These are phyloP conservation scores for Aspergillus fijiensis DNA, from an alignment of 2,329 filamentous ascomycete species.

Conservation along the genomic window DNA sequence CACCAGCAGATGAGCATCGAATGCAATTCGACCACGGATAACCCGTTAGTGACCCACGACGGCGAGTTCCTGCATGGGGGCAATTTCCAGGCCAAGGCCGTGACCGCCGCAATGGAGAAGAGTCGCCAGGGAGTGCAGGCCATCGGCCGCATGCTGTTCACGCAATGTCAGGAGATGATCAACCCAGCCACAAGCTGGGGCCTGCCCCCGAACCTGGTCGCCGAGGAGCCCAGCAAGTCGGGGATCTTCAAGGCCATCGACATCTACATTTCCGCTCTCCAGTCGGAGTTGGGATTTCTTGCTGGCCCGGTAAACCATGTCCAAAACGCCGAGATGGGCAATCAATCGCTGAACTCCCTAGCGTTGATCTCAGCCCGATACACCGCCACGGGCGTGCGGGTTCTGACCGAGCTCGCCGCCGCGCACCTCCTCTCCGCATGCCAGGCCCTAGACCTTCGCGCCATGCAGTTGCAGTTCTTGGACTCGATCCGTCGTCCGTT, in stretches of 20 bases:
- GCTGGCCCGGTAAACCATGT: slow-evolving; percentile 2
- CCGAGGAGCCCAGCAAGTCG: slow-evolving; percentile 1
- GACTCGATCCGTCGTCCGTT: background rate
- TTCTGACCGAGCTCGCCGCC: background rate
- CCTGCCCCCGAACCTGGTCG: slow-evolving; percentile 60
- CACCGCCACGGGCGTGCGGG: background rate
- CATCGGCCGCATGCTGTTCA: slow-evolving; percentile 61
- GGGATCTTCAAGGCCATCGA: slow-evolving; percentile 4
- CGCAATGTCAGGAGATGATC: slow-evolving; percentile 62
- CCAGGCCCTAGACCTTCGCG: slow-evolving; percentile 6
- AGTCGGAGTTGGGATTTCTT: slow-evolving; percentile 3
- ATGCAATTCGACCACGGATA: slow-evolving; percentile 2
- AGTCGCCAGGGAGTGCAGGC: slow-evolving; percentile 49
- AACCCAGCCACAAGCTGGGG: slow-evolving; percentile 58
- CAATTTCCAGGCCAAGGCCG: slow-evolving; percentile 64
- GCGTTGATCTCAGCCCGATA: slow-evolving; percentile 3
- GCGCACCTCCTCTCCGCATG: slow-evolving; percentile 2
- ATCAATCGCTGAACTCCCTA: slow-evolving; percentile 5
- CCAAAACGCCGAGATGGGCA: slow-evolving; percentile 6
- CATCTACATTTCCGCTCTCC: slow-evolving; percentile 1
- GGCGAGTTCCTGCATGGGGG: slow-evolving; percentile 58
- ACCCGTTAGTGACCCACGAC: slow-evolving; percentile 1
- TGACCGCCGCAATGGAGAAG: slow-evolving; percentile 67
- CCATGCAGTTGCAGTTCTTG: slow-evolving; percentile 1
- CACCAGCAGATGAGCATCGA: slow-evolving; percentile 58